Evolutionary conservation across 2,329 filamentous ascomycete genomes (phyloP).

Genomic region (Cladosporium sp.): DNA sequence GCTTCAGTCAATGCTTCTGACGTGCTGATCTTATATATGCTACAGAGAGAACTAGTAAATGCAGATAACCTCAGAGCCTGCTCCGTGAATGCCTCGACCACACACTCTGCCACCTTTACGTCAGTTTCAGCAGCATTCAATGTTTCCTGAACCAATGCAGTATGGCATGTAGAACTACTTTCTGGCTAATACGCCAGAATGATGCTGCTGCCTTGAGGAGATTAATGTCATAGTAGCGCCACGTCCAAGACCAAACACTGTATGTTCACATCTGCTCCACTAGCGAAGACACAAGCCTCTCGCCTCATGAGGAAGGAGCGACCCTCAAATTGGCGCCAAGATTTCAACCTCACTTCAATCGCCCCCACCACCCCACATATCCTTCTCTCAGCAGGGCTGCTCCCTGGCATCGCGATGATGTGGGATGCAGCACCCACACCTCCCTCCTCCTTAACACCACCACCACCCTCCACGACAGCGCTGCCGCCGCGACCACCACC

Average conservation of each 20-base stretch:
- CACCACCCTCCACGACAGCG: conserved; percentile 1
- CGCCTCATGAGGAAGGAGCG: background rate
- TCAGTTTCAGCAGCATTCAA: background rate
- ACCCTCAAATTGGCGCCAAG: background rate
- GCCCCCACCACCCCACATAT: background rate
- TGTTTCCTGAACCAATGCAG: background rate
- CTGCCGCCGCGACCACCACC: conserved; percentile 7
- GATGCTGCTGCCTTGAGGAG: background rate
- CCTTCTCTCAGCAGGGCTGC: background rate
- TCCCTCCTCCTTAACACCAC: background rate
- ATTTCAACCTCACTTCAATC: conserved; percentile 4
- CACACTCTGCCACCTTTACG: background rate
- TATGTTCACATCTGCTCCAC: background rate
- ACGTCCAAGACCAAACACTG: background rate
- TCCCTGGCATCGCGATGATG: background rate
- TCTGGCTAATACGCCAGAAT: background rate
- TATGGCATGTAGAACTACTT: background rate
- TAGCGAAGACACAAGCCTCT: background rate
- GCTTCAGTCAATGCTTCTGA: background rate
- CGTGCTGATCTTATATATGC: background rate
- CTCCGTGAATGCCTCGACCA: background rate
- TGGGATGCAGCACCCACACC: background rate
- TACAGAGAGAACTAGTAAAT: background rate
- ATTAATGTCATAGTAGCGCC: background rate
- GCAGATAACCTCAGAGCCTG: background rate